phyloP scores from a whole-genome alignment of 2,329 filamentous ascomycete species.

The Pseudogymnoascus sp. region DNA sequence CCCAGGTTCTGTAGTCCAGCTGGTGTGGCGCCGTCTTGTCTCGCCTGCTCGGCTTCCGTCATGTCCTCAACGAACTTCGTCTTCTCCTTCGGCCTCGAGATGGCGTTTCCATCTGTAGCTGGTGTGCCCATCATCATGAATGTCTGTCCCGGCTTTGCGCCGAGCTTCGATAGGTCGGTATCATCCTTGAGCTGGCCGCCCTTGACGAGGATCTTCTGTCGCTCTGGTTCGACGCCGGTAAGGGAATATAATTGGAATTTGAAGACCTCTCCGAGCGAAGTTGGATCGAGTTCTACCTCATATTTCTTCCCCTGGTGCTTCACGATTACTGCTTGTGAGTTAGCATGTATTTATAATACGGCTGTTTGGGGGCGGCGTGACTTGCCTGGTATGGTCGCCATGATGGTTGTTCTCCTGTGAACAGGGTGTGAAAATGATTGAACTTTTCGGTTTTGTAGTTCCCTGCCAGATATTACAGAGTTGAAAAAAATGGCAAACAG shows the following conservation, averaged over 20 bases:
- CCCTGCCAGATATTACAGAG: not conserved
- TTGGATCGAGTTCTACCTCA: conserved; percentile 82
- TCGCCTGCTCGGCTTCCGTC: conserved; percentile 86
- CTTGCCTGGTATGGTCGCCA: conserved; percentile 29
- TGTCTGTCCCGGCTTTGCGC: conserved; percentile 74
- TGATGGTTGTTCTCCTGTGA: conserved; percentile 15
- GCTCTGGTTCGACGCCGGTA: conserved; percentile 90
- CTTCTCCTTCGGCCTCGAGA: conserved; percentile 68
- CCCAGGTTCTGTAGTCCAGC: conserved; percentile 86
- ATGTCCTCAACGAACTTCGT: conserved; percentile 94
- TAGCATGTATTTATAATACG: conserved; percentile 12
- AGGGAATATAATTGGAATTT: conserved; percentile 94
- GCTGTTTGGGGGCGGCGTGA: conserved; percentile 3
- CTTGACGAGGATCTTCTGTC: conserved; percentile 93
- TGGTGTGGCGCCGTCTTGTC: conserved; percentile 74
- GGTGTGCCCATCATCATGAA: conserved; percentile 98
- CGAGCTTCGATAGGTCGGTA: conserved; percentile 72
- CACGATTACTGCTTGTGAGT: conserved; percentile 59
- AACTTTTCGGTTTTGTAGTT: conserved; percentile 1
- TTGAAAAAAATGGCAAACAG: not conserved
- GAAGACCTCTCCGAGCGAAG: conserved; percentile 81
- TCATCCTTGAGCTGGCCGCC: conserved; percentile 94
- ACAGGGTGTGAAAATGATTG: not conserved
- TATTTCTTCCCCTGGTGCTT: conserved; percentile 96
- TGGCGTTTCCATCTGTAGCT: conserved; percentile 50